These are phyloP conservation scores for Aspergillus unguis DNA, from an alignment of 2,329 filamentous ascomycete genomes.

Conservation along the genomic window DNA sequence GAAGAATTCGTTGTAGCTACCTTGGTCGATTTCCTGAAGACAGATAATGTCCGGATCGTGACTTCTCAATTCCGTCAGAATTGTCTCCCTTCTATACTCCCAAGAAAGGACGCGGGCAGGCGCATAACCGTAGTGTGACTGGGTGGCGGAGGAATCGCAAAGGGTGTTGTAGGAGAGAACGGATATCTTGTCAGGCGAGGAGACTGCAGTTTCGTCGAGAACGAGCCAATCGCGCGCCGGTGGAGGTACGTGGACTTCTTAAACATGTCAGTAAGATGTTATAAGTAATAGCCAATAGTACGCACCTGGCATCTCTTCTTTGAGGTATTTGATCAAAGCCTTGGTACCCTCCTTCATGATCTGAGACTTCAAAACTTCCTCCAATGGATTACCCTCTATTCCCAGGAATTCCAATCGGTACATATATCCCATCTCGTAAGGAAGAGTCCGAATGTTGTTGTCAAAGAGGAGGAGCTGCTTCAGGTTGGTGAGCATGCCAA, in stretches of 20 bases:
- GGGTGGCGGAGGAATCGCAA: conserved; percentile 88
- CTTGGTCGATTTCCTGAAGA: conserved; percentile 87
- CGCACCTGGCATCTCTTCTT: conserved; percentile 81
- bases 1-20: conserved; percentile 90
- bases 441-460: conserved; percentile 79
- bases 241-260: conserved; percentile 72
- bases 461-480: conserved; percentile 84
- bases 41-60: conserved; percentile 86
- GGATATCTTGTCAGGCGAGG: conserved; percentile 65
- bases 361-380: conserved; percentile 71
- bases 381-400: conserved; percentile 85
- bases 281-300: conserved; percentile 12
- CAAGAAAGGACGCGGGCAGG: conserved; percentile 77
- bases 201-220: conserved; percentile 55
- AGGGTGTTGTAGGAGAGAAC: conserved; percentile 94
- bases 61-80: conserved; percentile 75
- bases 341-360: conserved; percentile 86
- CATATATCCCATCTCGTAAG: conserved; percentile 82
- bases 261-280: not conserved
- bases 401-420: conserved; percentile 86
- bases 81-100: conserved; percentile 79
- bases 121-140: conserved; percentile 83
- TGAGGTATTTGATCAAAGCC: conserved; percentile 75
- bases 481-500: conserved; percentile 94
- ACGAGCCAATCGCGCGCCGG: conserved; percentile 72